These are phyloP conservation scores for Phylloboletellus chloephorus DNA, from an alignment of 1,284 basidiomycete genomes.

Conservation along the genomic window DNA sequence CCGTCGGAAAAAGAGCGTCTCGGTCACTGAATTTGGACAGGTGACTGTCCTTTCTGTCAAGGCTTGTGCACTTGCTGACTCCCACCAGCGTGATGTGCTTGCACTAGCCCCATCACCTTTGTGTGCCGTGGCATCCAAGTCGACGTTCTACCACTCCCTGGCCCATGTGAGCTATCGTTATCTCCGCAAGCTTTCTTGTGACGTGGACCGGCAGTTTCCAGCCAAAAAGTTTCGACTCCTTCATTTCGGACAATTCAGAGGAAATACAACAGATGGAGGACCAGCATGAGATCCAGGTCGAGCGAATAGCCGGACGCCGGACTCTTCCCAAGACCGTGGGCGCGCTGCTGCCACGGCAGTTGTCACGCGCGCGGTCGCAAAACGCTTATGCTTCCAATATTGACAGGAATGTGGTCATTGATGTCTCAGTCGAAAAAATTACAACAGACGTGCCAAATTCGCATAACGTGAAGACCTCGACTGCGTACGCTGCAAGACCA, in stretches of 20 bases:
- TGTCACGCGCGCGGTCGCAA: slow-evolving; percentile 46
- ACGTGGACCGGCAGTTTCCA: slow-evolving; percentile 21
- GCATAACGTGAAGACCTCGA: slow-evolving; percentile 27
- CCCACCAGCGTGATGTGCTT: slow-evolving; percentile 22
- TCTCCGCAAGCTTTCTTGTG: slow-evolving; percentile 8
- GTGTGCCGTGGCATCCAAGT: slow-evolving; percentile 37
- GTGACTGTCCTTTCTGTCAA: slow-evolving; percentile 30
- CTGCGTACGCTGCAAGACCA: slow-evolving; percentile 35
- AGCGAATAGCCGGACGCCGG: slow-evolving; percentile 47
- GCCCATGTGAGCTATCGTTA: slow-evolving; percentile 35
- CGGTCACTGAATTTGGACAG: slow-evolving; percentile 52
- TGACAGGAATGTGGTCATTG: slow-evolving; percentile 41
- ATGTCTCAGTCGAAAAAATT: slow-evolving; percentile 55
- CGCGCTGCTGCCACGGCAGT: slow-evolving; percentile 46
- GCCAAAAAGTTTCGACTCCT: slow-evolving; percentile 48
- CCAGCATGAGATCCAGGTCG: slow-evolving; percentile 52
- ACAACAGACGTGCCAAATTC: slow-evolving; percentile 40
- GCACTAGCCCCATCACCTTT: slow-evolving; percentile 31
- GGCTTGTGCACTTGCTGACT: slow-evolving; percentile 4
- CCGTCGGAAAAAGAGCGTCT: slow-evolving; percentile 42
- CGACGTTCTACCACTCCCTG: slow-evolving; percentile 48
- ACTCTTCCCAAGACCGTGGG: slow-evolving; percentile 47
- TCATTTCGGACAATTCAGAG: slow-evolving; percentile 42
- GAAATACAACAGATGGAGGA: slow-evolving; percentile 40
- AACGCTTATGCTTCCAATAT: slow-evolving; percentile 36